Evolutionary conservation across 139 green algal species (phyloP).

Genomic region (Astrephomene gubernaculifera): DNA sequence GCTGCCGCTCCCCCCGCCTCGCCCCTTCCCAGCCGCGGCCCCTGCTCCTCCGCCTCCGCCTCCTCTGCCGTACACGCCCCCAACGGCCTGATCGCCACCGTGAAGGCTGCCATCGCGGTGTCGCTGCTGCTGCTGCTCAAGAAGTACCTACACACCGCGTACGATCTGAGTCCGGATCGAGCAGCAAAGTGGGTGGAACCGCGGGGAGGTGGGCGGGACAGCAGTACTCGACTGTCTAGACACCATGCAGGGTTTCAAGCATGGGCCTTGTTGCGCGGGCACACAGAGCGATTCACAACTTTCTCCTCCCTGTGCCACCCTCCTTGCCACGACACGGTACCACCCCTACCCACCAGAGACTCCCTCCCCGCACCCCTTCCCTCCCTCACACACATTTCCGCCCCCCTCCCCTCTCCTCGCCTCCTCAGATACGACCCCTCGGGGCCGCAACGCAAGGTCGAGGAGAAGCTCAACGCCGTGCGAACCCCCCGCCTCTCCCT

Average conservation of each 20-base stretch:
- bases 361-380: too few species aligned
- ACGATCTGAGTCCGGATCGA: slow-evolving; percentile 64
- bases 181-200: slow-evolving; percentile 43
- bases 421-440: slow-evolving; percentile 39
- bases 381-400: too few species aligned
- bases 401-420: too few species aligned
- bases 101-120: slow-evolving; percentile 65
- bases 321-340: too few species aligned
- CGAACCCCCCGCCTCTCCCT: slow-evolving; percentile 6
- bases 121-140: slow-evolving; percentile 83
- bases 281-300: too few species aligned
- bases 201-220: background rate
- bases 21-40: background rate
- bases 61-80: background rate
- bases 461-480: slow-evolving; percentile 38
- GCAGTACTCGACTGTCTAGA: too few species aligned
- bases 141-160: slow-evolving; percentile 73
- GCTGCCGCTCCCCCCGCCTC: background rate
- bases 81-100: slow-evolving; percentile 32
- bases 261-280: too few species aligned
- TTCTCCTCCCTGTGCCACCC: too few species aligned
- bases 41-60: background rate
- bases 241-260: too few species aligned
- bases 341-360: too few species aligned
- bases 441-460: slow-evolving; percentile 43